Base-by-base conservation (phyloP, 1,284 basidiomycete genomes). In the Trichosporon sp. region DNA sequence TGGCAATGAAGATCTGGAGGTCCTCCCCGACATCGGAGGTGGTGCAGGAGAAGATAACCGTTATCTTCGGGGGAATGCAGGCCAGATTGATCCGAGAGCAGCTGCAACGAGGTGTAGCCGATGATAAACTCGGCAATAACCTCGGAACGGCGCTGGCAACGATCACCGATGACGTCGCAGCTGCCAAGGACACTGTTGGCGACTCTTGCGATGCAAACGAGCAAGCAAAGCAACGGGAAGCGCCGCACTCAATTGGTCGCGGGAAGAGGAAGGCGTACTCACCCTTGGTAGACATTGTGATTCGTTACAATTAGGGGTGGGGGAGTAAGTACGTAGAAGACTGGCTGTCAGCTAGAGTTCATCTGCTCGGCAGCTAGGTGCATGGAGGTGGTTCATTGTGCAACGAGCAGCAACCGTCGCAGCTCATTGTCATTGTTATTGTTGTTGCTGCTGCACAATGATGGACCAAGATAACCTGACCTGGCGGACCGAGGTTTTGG, bases 271-370 rank as follows among this genome's bases (percentile, higher is more conserved):
- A 23, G 11, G 21, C 59, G 19, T 33, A 72, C 76, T 76, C 70
- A 79, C 78, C 76, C 71, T 79, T 80, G 71, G 79, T 78, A 67
- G 79, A 80, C 79, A 80, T 80, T 69, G 58, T 67, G 52, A 25
- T 46, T 58, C 16, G 46, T 29, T 34, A 31, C 56, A 46, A 56
- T 65, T 60, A 61, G 49, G 52, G 36, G 56, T 31, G 13, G 60
- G 36, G 40, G 31, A 32, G 56, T 56, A 59, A 59, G 52, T 64
- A 49, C 37, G 58, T 65, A 31, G 54, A 56, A 54, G 60, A 59
- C 25, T 11, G 34, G 21, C 8, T n/a, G 62, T 63, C 58, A 59
- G 62, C 27, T 33, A 23, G 14, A 19, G 11, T 5, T 16, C 25
- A 31, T 29, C 14, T 52, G 21, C 16, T n/a, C 32, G 33, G 23